Percentiles rank a stretch among this genome's conserved stretches.
Evolutionary conservation across 2,329 filamentous ascomycete species (phyloP).

Genomic region (Claviceps cyperi): DNA sequence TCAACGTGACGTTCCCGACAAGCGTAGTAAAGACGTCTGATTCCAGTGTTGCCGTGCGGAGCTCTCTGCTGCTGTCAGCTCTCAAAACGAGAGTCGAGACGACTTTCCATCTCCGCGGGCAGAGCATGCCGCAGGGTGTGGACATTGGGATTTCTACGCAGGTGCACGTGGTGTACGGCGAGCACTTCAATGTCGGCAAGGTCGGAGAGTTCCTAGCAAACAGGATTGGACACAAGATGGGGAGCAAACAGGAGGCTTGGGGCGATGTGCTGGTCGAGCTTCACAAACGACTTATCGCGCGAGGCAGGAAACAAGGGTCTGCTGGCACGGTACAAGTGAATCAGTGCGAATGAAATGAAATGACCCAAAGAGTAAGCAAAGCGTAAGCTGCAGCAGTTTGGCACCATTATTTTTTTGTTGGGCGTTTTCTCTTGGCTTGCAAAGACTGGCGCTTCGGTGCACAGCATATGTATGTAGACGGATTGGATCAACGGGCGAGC

Average conservation of each 20-base stretch:
- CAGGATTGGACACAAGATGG: slow-evolving; percentile 29
- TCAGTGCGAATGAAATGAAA: slow-evolving; percentile 11
- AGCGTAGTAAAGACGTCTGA: slow-evolving; percentile 49
- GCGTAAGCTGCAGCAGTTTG: no score
- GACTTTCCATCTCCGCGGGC: slow-evolving; percentile 37
- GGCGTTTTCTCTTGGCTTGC: background rate
- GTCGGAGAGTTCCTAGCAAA: slow-evolving; percentile 56
- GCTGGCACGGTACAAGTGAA: slow-evolving; percentile 5
- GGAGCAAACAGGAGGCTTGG: slow-evolving; percentile 30
- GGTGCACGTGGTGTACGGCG: slow-evolving; percentile 59
- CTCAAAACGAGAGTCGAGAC: slow-evolving; percentile 57
- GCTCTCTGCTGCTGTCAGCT: slow-evolving; percentile 46
- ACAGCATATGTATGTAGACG: background rate
- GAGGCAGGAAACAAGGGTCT: slow-evolving; percentile 32
- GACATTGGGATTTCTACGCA: slow-evolving; percentile 38
- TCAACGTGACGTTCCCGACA: slow-evolving; percentile 52
- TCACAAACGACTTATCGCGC: slow-evolving; percentile 37
- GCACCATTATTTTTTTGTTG: background rate
- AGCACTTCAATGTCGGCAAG: slow-evolving; percentile 61
- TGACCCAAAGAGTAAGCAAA: no score
- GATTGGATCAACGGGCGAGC: background rate
- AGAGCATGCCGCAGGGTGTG: slow-evolving; percentile 31
- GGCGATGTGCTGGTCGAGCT: slow-evolving; percentile 41
- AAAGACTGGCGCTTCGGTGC: slow-evolving; percentile 4
- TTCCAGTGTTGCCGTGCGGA: slow-evolving; percentile 45